Evolutionary conservation across 2,329 filamentous ascomycete genomes (phyloP), one percentile per base, ranked within the genome.

Genomic region (Metarhizium rileyi): DNA sequence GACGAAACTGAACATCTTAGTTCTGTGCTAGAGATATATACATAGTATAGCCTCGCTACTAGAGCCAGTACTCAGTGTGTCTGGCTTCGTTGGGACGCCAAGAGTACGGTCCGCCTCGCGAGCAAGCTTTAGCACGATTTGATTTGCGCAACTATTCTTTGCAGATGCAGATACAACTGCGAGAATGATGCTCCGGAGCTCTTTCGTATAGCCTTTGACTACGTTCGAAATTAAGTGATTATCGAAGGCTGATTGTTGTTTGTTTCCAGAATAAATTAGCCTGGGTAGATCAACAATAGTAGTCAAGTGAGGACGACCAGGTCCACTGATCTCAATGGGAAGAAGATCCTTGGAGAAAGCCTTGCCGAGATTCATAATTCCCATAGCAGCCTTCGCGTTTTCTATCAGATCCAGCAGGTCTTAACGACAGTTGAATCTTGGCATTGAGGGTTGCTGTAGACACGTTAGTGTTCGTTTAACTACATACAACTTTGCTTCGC

Each of bases 251-350:
- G 70, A 70, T 53, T 80, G 73, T 1, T 70, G 61, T 46, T 70
- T 71, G 22, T 66, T 75, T 38, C 69, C 66, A 0, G 69, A 67
- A 28, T 75, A 69, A 41, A 81, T 76, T 8, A 83, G 62, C 0
- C 79, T 78, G 0, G 78, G 79, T 2, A 83, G 65, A 56, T 83
- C 78, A 2, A 83, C 77, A 36, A 83, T n/a, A n/a, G n/a, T 70
- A 0, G 80, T 83, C 7, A 83, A 64, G 27, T 79, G 74, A 5
- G 72, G 72, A n/a, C 67, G 67, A 4, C 68, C 60, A 0, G 76
- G 74, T 0, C 75, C 73, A 2, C 61, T 66, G 12, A 78, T 65
- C 55, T 78, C 74, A 23, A 80, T 65, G 0, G 69, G 69, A 3
- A 80, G 69, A 1, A 74, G 59, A 51, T 79, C 73, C 16, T 66